These are phyloP conservation scores for Hypomontagnella monticulosa DNA, from an alignment of 495 filamentous ascomycete species.

Conservation along the genomic window DNA sequence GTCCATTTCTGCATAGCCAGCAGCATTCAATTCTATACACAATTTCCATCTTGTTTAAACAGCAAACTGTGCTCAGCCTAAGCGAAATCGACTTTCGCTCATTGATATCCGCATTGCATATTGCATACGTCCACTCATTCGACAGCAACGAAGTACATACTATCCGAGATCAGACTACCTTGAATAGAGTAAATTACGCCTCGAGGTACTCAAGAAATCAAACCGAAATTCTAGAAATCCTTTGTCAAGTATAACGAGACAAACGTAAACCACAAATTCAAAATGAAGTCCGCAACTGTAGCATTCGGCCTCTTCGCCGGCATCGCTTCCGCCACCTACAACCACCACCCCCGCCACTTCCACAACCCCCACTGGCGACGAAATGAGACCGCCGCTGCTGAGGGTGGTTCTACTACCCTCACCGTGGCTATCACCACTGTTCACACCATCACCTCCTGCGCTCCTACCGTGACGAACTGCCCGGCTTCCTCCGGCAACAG, in stretches of 20 bases:
- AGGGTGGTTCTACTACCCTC: constrained; percentile 51
- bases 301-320: constrained; percentile 57
- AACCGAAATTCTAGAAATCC: constrained; percentile 30
- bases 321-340: constrained; percentile 52
- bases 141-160: constrained; percentile 45
- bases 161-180: constrained; percentile 42
- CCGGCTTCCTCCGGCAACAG: constrained; percentile 58
- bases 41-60: constrained; percentile 40
- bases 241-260: constrained; percentile 29
- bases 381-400: constrained; percentile 45
- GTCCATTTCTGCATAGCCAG: constrained; percentile 44
- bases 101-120: constrained; percentile 41
- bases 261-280: constrained; percentile 36
- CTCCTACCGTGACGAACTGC: constrained; percentile 70
- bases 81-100: constrained; percentile 62
- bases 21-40: constrained; percentile 44
- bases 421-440: constrained; percentile 65
- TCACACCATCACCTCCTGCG: constrained; percentile 70
- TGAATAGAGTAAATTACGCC: constrained; percentile 34
- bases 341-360: constrained; percentile 53
- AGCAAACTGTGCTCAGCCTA: constrained; percentile 54
- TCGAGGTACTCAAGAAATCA: constrained; percentile 24
- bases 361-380: constrained; percentile 50
- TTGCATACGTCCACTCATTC: constrained; percentile 48
- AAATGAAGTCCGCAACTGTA: constrained; percentile 59